Base-by-base conservation (phyloP, 1,284 basidiomycete species). In the Leccinum fuscescens region DNA sequence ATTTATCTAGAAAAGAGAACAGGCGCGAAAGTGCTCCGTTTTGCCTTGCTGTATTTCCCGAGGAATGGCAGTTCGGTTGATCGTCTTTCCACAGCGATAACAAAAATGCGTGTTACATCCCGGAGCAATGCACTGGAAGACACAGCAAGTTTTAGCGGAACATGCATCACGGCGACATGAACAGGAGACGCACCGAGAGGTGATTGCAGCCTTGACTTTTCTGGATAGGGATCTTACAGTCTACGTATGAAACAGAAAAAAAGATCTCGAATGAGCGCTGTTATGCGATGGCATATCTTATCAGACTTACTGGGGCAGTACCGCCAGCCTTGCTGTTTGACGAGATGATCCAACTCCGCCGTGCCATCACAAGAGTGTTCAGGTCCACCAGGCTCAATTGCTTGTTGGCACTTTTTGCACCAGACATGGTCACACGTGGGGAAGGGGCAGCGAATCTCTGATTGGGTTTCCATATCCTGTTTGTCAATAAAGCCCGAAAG, bases 21-120 rank as follows among this genome's bases (percentile, higher is more conserved):
- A 86, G 80, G 67, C 65, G 2, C 68, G 66, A 68, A 81, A 86
- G 67, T 86, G 85, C 1, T 64, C 69, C 0, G 72, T 66, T 9
- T 83, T 73, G 0, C 79, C 82, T 2, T 69, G 61, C 11, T 70
- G 63, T 54, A 86, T 78, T 56, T 83, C 82, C 6, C 61, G 58
- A 12, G 74, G 74, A 27, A 76, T 61, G 0, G 77, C 79, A 3
- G 84, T 84, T 58, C 76, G 77, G 49, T 83, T 78, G 62, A 87
- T 86, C 12, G 71, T 66, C 17, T 72, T 67, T 2, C 84, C 85
- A 63, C 86, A 87, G 11, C 71, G 62, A 63, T 86, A 87, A 64
- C 86, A 87, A 67, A 86, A 87, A 63, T 87, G 85, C 4, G 79
- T 80, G 66, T 86, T 86, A 64, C 85, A 87, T 7, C 81, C 82